Percentiles rank a stretch among this genome's conserved stretches.
These are phyloP conservation scores for Baudoinia panamericana DNA, from an alignment of 495 filamentous ascomycete genomes.

Conservation along the genomic window DNA sequence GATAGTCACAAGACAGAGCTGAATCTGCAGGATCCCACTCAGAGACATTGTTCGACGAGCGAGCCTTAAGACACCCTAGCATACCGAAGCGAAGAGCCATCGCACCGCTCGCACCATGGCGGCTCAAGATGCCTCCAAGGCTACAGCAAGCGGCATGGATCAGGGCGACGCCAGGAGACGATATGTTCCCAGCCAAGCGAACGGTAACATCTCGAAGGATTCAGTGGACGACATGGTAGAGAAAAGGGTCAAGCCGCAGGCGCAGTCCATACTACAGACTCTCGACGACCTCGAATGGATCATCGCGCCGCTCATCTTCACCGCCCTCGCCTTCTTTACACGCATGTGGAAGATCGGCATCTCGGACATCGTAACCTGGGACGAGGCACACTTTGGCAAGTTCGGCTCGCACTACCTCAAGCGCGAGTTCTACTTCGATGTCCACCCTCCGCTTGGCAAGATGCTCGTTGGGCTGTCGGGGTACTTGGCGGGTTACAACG, in stretches of 20 bases:
- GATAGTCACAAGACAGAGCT: no score
- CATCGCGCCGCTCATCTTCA: constrained; percentile 80
- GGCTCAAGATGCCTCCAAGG: constrained; percentile 12
- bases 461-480: constrained; percentile 95
- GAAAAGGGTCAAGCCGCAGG: constrained; percentile 46
- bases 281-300: constrained; percentile 75
- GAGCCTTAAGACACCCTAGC: no score
- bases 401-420: constrained; percentile 98
- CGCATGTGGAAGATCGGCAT: constrained; percentile 89
- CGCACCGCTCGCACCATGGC: no score
- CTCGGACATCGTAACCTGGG: constrained; percentile 95
- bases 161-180: constrained; percentile 60
- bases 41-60: no score
- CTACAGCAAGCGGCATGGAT: constrained; percentile 52
- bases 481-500: constrained; percentile 94
- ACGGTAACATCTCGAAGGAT: constrained; percentile 28
- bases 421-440: constrained; percentile 98
- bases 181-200: constrained; percentile 47
- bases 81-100: no score
- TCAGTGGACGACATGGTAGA: constrained; percentile 39
- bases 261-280: constrained; percentile 43
- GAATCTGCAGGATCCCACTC: no score
- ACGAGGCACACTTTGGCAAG: constrained; percentile 98
- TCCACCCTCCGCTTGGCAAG: constrained; percentile 93
- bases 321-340: constrained; percentile 79